These are phyloP conservation scores for Dalbergia cochinchinensis DNA, from an alignment of 306 rosid genomes.

Conservation along the genomic window DNA sequence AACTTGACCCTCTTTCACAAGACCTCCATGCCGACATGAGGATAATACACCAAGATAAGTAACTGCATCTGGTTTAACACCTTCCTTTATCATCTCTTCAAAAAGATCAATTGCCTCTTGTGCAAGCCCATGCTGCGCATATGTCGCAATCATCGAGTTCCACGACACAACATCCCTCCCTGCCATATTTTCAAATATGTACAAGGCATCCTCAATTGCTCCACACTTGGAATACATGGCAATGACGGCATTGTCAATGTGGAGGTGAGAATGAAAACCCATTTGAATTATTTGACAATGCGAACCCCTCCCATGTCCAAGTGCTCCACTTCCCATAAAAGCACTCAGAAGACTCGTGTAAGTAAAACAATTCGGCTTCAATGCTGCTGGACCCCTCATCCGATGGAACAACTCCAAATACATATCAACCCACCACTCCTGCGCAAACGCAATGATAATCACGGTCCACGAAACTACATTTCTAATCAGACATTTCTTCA, in stretches of 20 bases:
- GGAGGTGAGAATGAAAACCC: conserved; percentile 70
- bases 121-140: conserved; percentile 81
- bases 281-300: conserved; percentile 71
- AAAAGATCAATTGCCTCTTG: conserved; percentile 68
- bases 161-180: conserved; percentile 71
- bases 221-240: conserved; percentile 92
- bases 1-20: conserved; percentile 66
- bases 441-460: conserved; percentile 83
- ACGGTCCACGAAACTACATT: conserved; percentile 88
- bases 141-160: conserved; percentile 90
- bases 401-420: conserved; percentile 69
- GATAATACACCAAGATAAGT: conserved; percentile 78
- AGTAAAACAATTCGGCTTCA: conserved; percentile 74
- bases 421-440: conserved; percentile 65
- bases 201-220: conserved; percentile 63
- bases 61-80: conserved; percentile 66
- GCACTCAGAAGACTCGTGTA: conserved; percentile 76
- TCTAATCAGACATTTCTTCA: conserved; percentile 79
- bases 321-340: conserved; percentile 85
- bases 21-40: conserved; percentile 82
- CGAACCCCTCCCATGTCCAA: conserved; percentile 73
- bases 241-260: conserved; percentile 71
- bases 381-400: conserved; percentile 57
- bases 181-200: conserved; percentile 59
- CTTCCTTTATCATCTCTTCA: conserved; percentile 65